phyloP scores from a whole-genome alignment of 2,329 filamentous ascomycete species.

The Calonectria honghensis region DNA sequence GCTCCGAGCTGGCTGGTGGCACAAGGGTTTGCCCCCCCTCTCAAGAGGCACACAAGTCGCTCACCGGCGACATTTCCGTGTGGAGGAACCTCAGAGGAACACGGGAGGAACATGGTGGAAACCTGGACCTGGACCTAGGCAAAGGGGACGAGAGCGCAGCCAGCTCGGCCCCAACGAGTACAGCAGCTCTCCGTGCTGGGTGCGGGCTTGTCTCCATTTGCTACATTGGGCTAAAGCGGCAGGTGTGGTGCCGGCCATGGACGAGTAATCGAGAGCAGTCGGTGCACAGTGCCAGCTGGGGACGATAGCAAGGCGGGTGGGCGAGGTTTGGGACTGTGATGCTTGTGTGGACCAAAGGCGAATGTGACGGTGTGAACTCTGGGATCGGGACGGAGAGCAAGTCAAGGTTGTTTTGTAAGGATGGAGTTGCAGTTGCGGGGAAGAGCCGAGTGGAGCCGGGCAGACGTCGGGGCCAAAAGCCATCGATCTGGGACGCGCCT shows the following conservation, averaged over 20 bases:
- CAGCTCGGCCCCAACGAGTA: slow-evolving; percentile 31
- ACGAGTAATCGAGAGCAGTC: slow-evolving; percentile 32
- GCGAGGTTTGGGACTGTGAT: slow-evolving; percentile 49
- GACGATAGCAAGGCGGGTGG: not conserved
- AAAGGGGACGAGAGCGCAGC: slow-evolving; percentile 34
- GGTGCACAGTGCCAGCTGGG: slow-evolving; percentile 44
- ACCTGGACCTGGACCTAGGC: slow-evolving; percentile 31
- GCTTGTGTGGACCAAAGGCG: slow-evolving; percentile 40
- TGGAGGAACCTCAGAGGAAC: slow-evolving; percentile 49
- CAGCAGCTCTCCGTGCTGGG: slow-evolving; percentile 39
- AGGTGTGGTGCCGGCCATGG: slow-evolving; percentile 46
- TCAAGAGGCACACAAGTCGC: slow-evolving; percentile 48
- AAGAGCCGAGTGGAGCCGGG: slow-evolving; percentile 50
- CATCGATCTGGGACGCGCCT: slow-evolving; percentile 49
- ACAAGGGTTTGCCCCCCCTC: slow-evolving; percentile 43
- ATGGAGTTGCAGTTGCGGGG: slow-evolving; percentile 52
- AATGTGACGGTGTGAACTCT: slow-evolving; percentile 55
- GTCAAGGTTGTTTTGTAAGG: slow-evolving; percentile 25
- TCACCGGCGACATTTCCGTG: slow-evolving; percentile 49
- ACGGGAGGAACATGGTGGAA: slow-evolving; percentile 31
- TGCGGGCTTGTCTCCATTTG: slow-evolving; percentile 24
- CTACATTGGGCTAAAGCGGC: slow-evolving; percentile 53
- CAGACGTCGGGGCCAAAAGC: slow-evolving; percentile 45
- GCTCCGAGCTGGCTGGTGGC: slow-evolving; percentile 52
- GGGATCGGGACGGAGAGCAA: slow-evolving; percentile 53